Percentiles rank a stretch among this genome's conserved stretches.
Evolutionary conservation across 1,284 basidiomycete species (phyloP).

Genomic region (Trichosporon inkin): DNA sequence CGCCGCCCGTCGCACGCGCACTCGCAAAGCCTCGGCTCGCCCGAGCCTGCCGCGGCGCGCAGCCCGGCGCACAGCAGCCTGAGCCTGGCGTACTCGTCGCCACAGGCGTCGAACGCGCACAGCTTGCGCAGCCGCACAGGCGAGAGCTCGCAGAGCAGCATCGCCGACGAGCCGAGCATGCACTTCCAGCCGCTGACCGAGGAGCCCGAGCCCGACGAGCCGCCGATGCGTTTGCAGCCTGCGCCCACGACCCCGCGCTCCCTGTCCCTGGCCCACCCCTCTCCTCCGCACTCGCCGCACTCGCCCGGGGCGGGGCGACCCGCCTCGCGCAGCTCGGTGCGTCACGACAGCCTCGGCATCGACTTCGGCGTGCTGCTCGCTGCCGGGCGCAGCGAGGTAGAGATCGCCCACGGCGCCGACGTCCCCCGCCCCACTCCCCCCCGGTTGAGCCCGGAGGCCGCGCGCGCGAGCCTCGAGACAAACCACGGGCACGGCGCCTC

Average conservation of each 20-base stretch:
- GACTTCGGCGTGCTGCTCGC: conserved; percentile 1
- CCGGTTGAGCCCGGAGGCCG: too few relatives aligned
- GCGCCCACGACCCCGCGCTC: neutral
- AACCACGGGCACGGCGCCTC: too few relatives aligned
- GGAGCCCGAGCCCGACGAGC: neutral
- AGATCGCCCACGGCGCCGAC: neutral
- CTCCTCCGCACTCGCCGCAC: neutral
- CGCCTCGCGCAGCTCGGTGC: neutral
- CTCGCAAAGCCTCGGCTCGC: neutral
- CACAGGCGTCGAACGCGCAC: neutral
- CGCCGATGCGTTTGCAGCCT: neutral
- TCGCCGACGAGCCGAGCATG: neutral
- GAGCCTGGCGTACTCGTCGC: neutral
- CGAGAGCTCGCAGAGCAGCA: neutral
- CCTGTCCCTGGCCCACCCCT: neutral
- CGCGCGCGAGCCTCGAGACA: too few relatives aligned
- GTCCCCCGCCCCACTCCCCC: neutral
- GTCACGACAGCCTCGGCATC: neutral
- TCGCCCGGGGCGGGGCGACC: too few relatives aligned
- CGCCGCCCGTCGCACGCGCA: neutral
- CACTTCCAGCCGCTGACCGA: neutral
- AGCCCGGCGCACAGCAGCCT: too few relatives aligned
- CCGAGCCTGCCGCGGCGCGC: neutral
- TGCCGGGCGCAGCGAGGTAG: neutral
- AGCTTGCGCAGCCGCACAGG: neutral